These are phyloP conservation scores for Clathrospora elynae DNA, from an alignment of 2,329 filamentous ascomycete species.

Conservation along the genomic window DNA sequence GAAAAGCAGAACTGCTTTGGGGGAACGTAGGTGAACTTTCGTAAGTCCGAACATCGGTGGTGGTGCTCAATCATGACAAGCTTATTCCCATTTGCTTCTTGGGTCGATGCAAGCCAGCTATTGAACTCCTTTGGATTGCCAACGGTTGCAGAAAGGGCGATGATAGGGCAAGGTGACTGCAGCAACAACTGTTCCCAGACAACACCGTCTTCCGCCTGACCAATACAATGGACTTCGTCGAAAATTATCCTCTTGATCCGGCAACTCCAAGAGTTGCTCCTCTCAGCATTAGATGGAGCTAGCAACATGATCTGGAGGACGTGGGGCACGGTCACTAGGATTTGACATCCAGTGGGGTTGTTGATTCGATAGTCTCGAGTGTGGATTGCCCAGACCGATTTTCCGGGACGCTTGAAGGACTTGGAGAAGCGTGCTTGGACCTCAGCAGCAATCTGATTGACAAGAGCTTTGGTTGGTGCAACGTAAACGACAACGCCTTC, in stretches of 20 bases:
- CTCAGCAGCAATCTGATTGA: conserved; percentile 82
- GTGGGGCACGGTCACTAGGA: conserved; percentile 76
- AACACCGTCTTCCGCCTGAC: conserved; percentile 73
- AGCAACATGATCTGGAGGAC: conserved; percentile 76
- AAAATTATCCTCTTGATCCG: conserved; percentile 68
- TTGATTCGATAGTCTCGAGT: conserved; percentile 76
- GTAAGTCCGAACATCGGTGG: conserved; percentile 73
- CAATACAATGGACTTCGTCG: conserved; percentile 80
- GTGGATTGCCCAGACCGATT: conserved; percentile 76
- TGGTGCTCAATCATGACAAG: conserved; percentile 71
- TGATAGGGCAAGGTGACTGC: conserved; percentile 74
- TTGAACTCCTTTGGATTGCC: conserved; percentile 74
- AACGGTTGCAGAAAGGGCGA: conserved; percentile 77
- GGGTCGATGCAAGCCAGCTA: conserved; percentile 68
- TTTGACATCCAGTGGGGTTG: conserved; percentile 71
- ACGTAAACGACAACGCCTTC: conserved; percentile 76
- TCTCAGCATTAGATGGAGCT: conserved; percentile 50
- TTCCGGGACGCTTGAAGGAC: conserved; percentile 50
- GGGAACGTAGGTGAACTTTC: conserved; percentile 63
- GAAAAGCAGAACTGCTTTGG: conserved; percentile 24
- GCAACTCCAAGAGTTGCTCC: conserved; percentile 59
- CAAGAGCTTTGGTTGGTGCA: conserved; percentile 77
- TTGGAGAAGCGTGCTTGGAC: conserved; percentile 76
- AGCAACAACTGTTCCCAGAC: conserved; percentile 79
- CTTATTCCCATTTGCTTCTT: conserved; percentile 65